A percentile compares a stretch with the other conserved stretches of the same genome.
Conservation (phyloP, 164 flowering plant genomes). For the Euptelea pleiosperma region DNA sequence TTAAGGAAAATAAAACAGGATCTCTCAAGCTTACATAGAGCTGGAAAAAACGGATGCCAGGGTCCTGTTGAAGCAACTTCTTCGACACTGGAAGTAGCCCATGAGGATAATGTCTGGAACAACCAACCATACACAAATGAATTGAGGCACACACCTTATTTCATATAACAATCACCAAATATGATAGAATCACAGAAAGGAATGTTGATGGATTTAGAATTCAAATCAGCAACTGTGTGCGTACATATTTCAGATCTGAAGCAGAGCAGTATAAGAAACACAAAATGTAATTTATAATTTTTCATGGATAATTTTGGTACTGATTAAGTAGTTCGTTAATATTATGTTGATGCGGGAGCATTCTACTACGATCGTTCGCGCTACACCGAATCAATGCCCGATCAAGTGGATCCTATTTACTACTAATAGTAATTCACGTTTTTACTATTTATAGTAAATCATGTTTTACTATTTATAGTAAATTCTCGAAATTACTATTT, state of each 20-base stretch:
- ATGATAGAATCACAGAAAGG: not conserved
- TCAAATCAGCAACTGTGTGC: not conserved
- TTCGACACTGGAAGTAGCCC: conserved; percentile 88
- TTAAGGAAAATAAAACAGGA: not conserved
- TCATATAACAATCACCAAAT: not conserved
- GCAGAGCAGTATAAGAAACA: not conserved
- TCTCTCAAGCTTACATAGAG: conserved; percentile 59
- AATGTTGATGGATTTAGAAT: not conserved
- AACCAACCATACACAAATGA: conserved; percentile 12
- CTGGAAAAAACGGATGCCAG: conserved; percentile 89
- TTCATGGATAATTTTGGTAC: too few species aligned
- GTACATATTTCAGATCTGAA: not conserved
- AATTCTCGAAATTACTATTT: too few species aligned
- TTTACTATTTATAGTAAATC: too few species aligned
- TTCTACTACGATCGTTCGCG: too few species aligned
- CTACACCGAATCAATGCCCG: too few species aligned
- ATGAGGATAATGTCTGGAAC: conserved; percentile 73
- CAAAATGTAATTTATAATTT: too few species aligned
- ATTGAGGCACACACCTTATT: not conserved
- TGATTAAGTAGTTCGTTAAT: too few species aligned
- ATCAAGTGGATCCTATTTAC: too few species aligned
- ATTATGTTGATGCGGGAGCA: too few species aligned
- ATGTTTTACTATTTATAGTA: too few species aligned
- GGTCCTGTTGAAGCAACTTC: conserved; percentile 91
- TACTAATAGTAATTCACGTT: too few species aligned